Percentiles rank a stretch among this genome's conserved stretches.
Evolutionary conservation across 139 green algal genomes (phyloP).

Genomic region (Volvox africanus): DNA sequence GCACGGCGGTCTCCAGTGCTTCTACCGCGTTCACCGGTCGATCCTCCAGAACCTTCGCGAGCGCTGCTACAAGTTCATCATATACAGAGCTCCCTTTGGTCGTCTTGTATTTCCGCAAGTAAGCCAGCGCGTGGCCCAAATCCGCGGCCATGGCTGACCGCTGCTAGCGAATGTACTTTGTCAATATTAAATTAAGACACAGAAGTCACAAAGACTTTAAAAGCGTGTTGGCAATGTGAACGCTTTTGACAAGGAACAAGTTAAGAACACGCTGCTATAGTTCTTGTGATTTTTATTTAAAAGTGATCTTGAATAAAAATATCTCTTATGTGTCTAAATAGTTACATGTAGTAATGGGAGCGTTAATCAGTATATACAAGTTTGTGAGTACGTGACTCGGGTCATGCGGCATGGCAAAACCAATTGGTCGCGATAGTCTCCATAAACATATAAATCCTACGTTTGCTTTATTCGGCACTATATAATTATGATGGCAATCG

Average conservation of each 20-base stretch:
- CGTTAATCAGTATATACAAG: neutral
- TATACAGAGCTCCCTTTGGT: constrained; percentile 32
- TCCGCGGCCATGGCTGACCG: constrained; percentile 45
- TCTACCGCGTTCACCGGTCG: constrained; percentile 40
- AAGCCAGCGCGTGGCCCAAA: constrained; percentile 28
- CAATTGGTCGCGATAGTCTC: too few species aligned
- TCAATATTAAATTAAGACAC: too few species aligned
- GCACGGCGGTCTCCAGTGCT: constrained; percentile 36
- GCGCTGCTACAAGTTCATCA: neutral
- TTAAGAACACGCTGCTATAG: too few species aligned
- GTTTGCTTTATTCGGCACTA: too few species aligned
- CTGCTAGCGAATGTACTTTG: neutral
- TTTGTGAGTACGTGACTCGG: constrained; percentile 13
- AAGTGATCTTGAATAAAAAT: neutral
- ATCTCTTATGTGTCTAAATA: neutral
- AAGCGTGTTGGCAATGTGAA: too few species aligned
- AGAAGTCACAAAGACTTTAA: too few species aligned
- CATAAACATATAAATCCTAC: too few species aligned
- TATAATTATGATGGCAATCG: too few species aligned
- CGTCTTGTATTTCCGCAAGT: constrained; percentile 16
- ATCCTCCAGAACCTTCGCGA: constrained; percentile 37
- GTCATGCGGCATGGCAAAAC: neutral
- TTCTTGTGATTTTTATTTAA: too few species aligned
- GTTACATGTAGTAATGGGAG: neutral
- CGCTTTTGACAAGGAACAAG: too few species aligned